phyloP scores from a whole-genome alignment of 306 rosid genomes.

The Cyamopsis tetragonoloba region DNA sequence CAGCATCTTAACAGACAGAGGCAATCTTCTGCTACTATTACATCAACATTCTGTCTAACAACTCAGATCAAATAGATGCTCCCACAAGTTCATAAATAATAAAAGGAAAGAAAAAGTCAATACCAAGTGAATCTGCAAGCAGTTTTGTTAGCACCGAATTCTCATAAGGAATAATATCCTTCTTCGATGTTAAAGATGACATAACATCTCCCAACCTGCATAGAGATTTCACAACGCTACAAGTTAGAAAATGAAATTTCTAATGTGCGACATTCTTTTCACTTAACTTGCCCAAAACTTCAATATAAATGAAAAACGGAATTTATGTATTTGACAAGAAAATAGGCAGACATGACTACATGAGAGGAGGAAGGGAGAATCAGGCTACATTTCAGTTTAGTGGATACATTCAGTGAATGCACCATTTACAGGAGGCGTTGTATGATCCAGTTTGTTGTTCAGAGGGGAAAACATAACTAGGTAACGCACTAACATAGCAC shows the following conservation, averaged over 20 bases:
- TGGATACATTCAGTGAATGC: neutral
- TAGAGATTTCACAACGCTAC: constrained; percentile 15
- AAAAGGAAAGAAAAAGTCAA: constrained; percentile 18
- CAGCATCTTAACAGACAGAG: neutral
- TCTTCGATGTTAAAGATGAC: constrained; percentile 47
- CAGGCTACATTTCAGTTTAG: constrained; percentile 12
- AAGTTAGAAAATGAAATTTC: constrained; percentile 10
- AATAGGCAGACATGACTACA: neutral
- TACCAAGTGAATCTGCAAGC: constrained; percentile 51
- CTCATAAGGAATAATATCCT: constrained; percentile 39
- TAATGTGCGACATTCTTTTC: neutral
- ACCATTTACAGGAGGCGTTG: neutral
- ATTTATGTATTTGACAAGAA: neutral
- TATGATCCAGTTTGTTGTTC: neutral
- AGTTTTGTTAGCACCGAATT: constrained; percentile 43
- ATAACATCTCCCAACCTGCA: constrained; percentile 54
- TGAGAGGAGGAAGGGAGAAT: neutral
- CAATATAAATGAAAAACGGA: neutral
- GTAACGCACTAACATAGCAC: neutral
- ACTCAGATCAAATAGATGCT: neutral
- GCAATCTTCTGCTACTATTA: neutral
- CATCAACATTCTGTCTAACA: constrained; percentile 1
- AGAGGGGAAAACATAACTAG: neutral
- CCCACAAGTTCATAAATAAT: constrained; percentile 16
- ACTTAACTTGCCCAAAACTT: constrained; percentile 25